Base-by-base conservation (phyloP, 345 rosid species). In the Eucalyptus sp. region DNA sequence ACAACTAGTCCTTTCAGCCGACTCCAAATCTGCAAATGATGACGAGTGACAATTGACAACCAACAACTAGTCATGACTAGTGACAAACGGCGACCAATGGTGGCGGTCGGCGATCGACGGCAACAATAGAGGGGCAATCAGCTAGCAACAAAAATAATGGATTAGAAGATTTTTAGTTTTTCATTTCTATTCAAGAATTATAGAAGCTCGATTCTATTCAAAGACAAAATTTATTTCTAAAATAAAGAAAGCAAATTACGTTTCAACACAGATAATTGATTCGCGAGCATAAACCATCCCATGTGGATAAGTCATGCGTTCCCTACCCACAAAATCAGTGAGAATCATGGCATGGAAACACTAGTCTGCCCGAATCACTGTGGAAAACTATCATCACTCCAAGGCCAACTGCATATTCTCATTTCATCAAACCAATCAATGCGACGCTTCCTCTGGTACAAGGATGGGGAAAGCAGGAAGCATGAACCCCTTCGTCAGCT, bases 101-200 rank as follows among this genome's bases (percentile, higher is more conserved):
- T 52, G 0, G 58, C 25, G 7, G 2, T 20, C 58, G 0, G 58
- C 25, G 7, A 1, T 20, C 58, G 10, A 10, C 25, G 8, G 8
- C 58, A 18, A 17, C 10, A 52, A 52, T 10, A 20, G 4, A 52
- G 20, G 58, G 58, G 25, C 25, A 52, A 52, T 52, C 25, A 52
- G 58, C 58, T 20, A 18, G 24, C 4, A 52, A 52, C 58, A 52
- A 52, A 18, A 52, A 18, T 18, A 52, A 52, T 52, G 25, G 25
- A 52, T 52, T 10, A 52, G 58, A 52, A 52, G 10, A 20, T 52
- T 18, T 52, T 52, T 52, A 3, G 7, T 52, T 18, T 20, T 20
- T 52, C 25, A 52, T 8, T 52, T 20, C 58, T 20, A 52, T 52
- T 52, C 24, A 1, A 52, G 58, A 52, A 52, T 52, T 52, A 52